Evolutionary conservation across 305 asterid species (phyloP), one percentile per base, ranked within the genome.

Genomic region (Striga hermonthica): DNA sequence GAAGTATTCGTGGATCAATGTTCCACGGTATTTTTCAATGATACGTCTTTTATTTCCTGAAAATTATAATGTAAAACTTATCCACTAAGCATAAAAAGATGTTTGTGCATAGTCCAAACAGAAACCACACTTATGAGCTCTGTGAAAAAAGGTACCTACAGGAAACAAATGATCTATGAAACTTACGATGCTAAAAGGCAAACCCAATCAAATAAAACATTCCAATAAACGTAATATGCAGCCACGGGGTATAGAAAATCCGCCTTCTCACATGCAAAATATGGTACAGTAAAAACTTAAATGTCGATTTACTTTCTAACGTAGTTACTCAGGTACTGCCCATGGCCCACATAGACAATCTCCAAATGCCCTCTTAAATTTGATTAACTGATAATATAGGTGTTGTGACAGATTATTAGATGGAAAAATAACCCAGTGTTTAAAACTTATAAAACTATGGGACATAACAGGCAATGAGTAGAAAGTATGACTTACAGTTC

Each of bases 401-500:
- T 1, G 16, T 13, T 48, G 22, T 14, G 56, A 50, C 7, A 5
- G 6, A 10, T 12, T 5, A 16, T 50, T n/a, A 49, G 6, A 49
- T 49, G 22, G 22, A 49, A 7, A 38, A 14, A 15, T 12, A 16
- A 71, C 66, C 41, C 13, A 50, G 37, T 50, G 16, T 1, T 14
- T 4, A 6, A 41, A 57, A 38, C 60, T 61, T 59, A 9, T 43
- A 55, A 7, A n/a, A 40, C 16, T 57, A 41, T 53, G 13, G 31
- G 52, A 57, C 36, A 58, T 34, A 43, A 53, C 8, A 36, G 58
- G 69, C 5, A 57, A 62, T 9, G 43, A 54, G 67, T 64, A 34
- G 68, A 48, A 65, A 56, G 68, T 65, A 62, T 14, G 65, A 76
- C 54, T 4, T 52, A 52, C 57, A 15, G n/a, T 52, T 52, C 12